Base-by-base conservation (phyloP, 306 rosid species). In the Citrullus mucosospermus region DNA sequence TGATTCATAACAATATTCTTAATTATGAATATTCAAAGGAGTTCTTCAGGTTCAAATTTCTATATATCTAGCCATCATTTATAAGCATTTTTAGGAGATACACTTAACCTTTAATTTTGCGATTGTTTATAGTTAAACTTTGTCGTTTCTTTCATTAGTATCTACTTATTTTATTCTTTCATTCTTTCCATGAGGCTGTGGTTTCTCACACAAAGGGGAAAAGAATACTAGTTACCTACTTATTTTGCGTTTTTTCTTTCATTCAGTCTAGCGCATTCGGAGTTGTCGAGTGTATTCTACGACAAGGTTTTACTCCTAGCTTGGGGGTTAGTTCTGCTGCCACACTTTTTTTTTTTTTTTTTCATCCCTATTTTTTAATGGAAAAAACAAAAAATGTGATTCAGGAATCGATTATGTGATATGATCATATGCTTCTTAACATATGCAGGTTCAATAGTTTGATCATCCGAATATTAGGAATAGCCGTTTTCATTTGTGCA, bases 211-310 rank as follows among this genome's bases (percentile, higher is more conserved):
- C 0, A 36, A 36, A 0, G 39, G 39, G 39, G 39, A 36, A 36
- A 36, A 36, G 4, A 36, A 5, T 2, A 2, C 6, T 36, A 36
- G 10, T 81, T 46, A 16, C 14, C 36, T 56, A 56, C 28, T 66
- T 8, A 75, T 39, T 18, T 36, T 39, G 8, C 44, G n/a, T 51
- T 34, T 25, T 79, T 63, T 70, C 75, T 71, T 80, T n/a, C 72
- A 22, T 84, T 75, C 90, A 90, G 96, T 80, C 83, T 89, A 51
- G 97, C 97, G 18, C 96, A 93, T 86, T 90, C 96, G 13, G 94
- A 93, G 88, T 80, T 93, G 82, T 89, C 91, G 30, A 93, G 96
- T 50, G 94, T 93, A 68, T 91, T 91, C 82, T 91, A 87, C 44
- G 92, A 93, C 81, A 89, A 91, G 85, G 89, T 93, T 81, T 86